Conservation (phyloP, 2,329 filamentous ascomycete species). For the Stachybotrys elegans region DNA sequence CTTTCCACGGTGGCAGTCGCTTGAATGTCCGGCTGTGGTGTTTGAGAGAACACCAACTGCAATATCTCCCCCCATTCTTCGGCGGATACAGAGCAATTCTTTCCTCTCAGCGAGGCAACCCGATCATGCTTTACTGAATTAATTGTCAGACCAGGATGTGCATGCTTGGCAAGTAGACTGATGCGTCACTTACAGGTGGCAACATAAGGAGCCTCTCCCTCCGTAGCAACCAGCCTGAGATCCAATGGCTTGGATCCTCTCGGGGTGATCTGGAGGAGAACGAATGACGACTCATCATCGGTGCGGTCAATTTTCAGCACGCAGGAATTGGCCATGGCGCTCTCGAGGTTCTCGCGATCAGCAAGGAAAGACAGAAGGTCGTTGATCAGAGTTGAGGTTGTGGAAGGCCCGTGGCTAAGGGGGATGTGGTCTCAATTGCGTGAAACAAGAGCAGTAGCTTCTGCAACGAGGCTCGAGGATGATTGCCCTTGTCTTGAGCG, state of each 20-base stretch:
- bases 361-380: too few relatives aligned
- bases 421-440: too few relatives aligned
- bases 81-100: slow-evolving; percentile 49
- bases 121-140: slow-evolving; percentile 51
- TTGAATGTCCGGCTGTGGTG: slow-evolving; percentile 49
- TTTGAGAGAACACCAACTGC: slow-evolving; percentile 48
- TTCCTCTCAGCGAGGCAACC: slow-evolving; percentile 45
- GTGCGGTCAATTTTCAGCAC: slow-evolving; percentile 57
- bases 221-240: slow-evolving; percentile 63
- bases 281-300: slow-evolving; percentile 44
- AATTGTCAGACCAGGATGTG: slow-evolving; percentile 14
- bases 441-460: too few relatives aligned
- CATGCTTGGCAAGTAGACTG: background rate
- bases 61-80: slow-evolving; percentile 66
- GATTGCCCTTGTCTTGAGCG: too few relatives aligned
- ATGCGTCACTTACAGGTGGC: slow-evolving; percentile 45
- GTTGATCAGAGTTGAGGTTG: too few relatives aligned
- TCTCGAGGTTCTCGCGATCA: background rate
- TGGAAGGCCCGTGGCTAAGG: too few relatives aligned
- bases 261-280: slow-evolving; percentile 56
- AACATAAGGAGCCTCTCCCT: slow-evolving; percentile 57
- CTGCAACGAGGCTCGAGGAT: too few relatives aligned
- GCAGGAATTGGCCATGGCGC: slow-evolving; percentile 19
- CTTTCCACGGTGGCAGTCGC: slow-evolving; percentile 53
- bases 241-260: slow-evolving; percentile 51